phyloP scores from a whole-genome alignment of 306 rosid species.

The Rosa chinensis region DNA sequence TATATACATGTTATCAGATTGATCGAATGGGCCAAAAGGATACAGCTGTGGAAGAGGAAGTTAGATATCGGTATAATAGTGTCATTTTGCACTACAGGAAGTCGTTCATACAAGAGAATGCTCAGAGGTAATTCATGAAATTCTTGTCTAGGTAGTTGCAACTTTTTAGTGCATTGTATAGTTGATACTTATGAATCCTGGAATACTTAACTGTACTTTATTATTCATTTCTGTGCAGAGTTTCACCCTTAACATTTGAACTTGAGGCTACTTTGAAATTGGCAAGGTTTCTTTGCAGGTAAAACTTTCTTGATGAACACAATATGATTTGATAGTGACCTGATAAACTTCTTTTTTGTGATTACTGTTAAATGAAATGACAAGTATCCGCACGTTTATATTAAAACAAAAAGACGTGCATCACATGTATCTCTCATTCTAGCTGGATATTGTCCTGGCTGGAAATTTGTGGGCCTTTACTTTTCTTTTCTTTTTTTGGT shows the following conservation, averaged over 20 bases:
- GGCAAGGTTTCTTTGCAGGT: slow-evolving; percentile 98
- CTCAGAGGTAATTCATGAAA: slow-evolving; percentile 67
- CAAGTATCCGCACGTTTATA: neutral
- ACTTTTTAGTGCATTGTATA: neutral
- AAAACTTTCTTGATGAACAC: slow-evolving; percentile 13
- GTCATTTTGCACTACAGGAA: slow-evolving; percentile 81
- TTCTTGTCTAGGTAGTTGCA: neutral
- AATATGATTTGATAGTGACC: slow-evolving; percentile 8
- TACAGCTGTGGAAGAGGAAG: slow-evolving; percentile 70
- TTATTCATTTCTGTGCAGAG: slow-evolving; percentile 59
- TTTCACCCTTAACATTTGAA: slow-evolving; percentile 95
- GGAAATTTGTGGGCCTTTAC: neutral
- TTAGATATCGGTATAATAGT: slow-evolving; percentile 74
- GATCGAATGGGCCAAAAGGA: slow-evolving; percentile 85
- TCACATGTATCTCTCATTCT: neutral
- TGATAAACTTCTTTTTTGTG: neutral
- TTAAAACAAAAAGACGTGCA: neutral
- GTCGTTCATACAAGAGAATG: slow-evolving; percentile 78
- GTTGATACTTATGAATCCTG: neutral
- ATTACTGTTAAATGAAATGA: neutral
- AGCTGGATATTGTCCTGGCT: neutral
- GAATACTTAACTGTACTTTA: neutral
- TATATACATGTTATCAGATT: slow-evolving; percentile 46
- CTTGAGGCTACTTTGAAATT: slow-evolving; percentile 96
- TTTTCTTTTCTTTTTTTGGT: neutral